Percentiles rank a stretch among this genome's conserved stretches.
Evolutionary conservation across 129 eudicot species (phyloP).

Genomic region (Escallonia rubra): DNA sequence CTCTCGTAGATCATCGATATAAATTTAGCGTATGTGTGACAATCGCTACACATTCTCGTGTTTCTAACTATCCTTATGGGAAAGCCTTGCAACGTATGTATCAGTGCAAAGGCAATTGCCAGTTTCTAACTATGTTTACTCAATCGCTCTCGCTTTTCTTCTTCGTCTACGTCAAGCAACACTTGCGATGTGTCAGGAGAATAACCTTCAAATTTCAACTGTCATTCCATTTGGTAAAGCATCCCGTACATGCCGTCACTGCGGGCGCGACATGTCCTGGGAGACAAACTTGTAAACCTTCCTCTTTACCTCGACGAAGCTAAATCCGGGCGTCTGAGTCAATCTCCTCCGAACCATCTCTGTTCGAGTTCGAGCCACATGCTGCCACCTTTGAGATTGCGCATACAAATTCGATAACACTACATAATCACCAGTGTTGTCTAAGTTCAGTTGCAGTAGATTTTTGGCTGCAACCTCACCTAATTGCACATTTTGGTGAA

Average conservation of each 20-base stretch:
- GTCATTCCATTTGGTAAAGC: constrained; percentile 51
- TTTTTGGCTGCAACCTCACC: constrained; percentile 32
- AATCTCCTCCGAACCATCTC: constrained; percentile 26
- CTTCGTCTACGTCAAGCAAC: constrained; percentile 62
- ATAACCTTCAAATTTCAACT: constrained; percentile 53
- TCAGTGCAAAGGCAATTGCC: constrained; percentile 72
- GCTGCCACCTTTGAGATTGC: constrained; percentile 36
- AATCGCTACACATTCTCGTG: constrained; percentile 80
- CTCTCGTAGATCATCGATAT: constrained; percentile 65
- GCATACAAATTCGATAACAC: constrained; percentile 47
- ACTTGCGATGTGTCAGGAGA: constrained; percentile 35
- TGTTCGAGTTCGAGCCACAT: constrained; percentile 31
- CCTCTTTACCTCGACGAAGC: constrained; percentile 35
- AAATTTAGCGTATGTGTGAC: constrained; percentile 75
- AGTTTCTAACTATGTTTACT: constrained; percentile 73
- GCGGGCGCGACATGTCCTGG: constrained; percentile 28
- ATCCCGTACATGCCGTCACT: constrained; percentile 36
- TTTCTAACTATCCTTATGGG: constrained; percentile 71
- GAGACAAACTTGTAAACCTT: constrained; percentile 42
- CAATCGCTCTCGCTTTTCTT: constrained; percentile 67
- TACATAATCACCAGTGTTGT: constrained; percentile 23
- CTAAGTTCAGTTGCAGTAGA: constrained; percentile 13
- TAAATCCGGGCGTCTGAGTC: constrained; percentile 34
- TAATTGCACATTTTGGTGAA: constrained; percentile 28
- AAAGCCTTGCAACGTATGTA: constrained; percentile 40